Percentiles rank a stretch among this genome's conserved stretches.
These are phyloP conservation scores for Teratosphaeria pseudoeucalypti DNA, from an alignment of 2,329 filamentous ascomycete genomes.

Conservation along the genomic window DNA sequence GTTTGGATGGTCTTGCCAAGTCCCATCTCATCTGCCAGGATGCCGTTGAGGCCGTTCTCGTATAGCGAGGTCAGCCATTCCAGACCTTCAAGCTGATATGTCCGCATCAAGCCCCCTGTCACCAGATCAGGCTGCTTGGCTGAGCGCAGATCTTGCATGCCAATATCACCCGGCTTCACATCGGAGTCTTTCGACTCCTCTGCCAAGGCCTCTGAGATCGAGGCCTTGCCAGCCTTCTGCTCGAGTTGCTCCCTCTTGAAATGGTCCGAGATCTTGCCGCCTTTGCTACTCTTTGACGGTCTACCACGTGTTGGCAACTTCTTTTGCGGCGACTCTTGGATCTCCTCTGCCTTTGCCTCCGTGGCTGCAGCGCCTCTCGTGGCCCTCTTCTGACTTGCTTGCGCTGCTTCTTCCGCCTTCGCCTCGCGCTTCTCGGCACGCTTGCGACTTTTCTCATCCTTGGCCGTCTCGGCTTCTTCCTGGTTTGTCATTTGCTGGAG, in stretches of 20 bases:
- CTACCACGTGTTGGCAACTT: slow-evolving; percentile 19
- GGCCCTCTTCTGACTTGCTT: slow-evolving; percentile 36
- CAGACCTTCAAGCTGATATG: slow-evolving; percentile 86
- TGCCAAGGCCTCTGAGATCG: slow-evolving; percentile 47
- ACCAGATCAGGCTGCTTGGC: slow-evolving; percentile 79
- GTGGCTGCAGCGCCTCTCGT: slow-evolving; percentile 28
- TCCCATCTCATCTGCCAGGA: slow-evolving; percentile 90
- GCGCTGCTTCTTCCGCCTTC: slow-evolving; percentile 36
- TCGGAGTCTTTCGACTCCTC: slow-evolving; percentile 49
- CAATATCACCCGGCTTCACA: slow-evolving; percentile 49
- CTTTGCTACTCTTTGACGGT: slow-evolving; percentile 25
- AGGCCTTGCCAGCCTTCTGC: slow-evolving; percentile 42
- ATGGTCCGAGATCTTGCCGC: slow-evolving; percentile 46
- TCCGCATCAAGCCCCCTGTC: slow-evolving; percentile 79
- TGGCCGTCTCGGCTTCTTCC: slow-evolving; percentile 37
- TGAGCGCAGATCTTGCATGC: slow-evolving; percentile 61
- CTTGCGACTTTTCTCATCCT: slow-evolving; percentile 36
- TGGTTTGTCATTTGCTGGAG: slow-evolving; percentile 43
- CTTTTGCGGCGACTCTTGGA: slow-evolving; percentile 11
- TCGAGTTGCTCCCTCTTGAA: slow-evolving; percentile 51
- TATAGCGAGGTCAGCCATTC: slow-evolving; percentile 81
- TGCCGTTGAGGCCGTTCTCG: slow-evolving; percentile 86
- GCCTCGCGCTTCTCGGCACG: slow-evolving; percentile 36
- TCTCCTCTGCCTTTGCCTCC: slow-evolving; percentile 13
- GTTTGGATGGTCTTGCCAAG: slow-evolving; percentile 87